Conservation (phyloP, 208 protist genomes). For the Trypanosoma melophagium region DNA sequence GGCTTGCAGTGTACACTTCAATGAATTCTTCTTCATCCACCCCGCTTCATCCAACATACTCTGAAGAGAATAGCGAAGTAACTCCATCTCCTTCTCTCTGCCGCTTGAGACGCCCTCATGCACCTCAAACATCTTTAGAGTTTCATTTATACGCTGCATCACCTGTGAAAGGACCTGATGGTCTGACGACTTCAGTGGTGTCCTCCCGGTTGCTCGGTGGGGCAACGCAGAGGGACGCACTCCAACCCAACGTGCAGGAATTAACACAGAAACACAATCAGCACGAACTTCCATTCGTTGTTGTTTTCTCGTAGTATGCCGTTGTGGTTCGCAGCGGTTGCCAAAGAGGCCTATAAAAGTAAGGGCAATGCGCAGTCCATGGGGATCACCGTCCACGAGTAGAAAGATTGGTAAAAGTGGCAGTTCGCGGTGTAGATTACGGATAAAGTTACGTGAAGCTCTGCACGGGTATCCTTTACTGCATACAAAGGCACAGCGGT, state of each 20-base stretch:
- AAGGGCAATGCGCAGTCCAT: slow-evolving; percentile 74
- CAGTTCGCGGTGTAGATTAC: slow-evolving; percentile 41
- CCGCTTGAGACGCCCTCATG: slow-evolving; percentile 4
- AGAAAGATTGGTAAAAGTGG: slow-evolving; percentile 46
- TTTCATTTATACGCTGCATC: slow-evolving; percentile 13
- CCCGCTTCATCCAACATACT: slow-evolving; percentile 40
- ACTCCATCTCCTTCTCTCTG: slow-evolving; percentile 7
- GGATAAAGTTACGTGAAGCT: slow-evolving; percentile 49
- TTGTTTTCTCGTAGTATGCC: not conserved
- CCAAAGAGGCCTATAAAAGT: slow-evolving; percentile 46
- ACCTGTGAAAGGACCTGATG: slow-evolving; percentile 28
- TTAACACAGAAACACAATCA: not conserved
- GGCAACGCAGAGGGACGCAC: slow-evolving; percentile 36
- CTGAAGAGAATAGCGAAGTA: slow-evolving; percentile 26
- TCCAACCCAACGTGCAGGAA: slow-evolving; percentile 44
- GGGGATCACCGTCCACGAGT: slow-evolving; percentile 82
- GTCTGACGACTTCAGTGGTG: slow-evolving; percentile 33
- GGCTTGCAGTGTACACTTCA: slow-evolving; percentile 76
- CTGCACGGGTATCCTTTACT: slow-evolving; percentile 82
- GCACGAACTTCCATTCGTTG: not conserved
- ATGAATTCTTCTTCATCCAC: slow-evolving; percentile 51
- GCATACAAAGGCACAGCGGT: slow-evolving; percentile 46
- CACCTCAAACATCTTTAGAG: slow-evolving; percentile 4
- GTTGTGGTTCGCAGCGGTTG: not conserved
- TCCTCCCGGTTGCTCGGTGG: slow-evolving; percentile 1